Evolutionary conservation across 139 green algal genomes (phyloP).

Genomic region (Chloropicon primus): DNA sequence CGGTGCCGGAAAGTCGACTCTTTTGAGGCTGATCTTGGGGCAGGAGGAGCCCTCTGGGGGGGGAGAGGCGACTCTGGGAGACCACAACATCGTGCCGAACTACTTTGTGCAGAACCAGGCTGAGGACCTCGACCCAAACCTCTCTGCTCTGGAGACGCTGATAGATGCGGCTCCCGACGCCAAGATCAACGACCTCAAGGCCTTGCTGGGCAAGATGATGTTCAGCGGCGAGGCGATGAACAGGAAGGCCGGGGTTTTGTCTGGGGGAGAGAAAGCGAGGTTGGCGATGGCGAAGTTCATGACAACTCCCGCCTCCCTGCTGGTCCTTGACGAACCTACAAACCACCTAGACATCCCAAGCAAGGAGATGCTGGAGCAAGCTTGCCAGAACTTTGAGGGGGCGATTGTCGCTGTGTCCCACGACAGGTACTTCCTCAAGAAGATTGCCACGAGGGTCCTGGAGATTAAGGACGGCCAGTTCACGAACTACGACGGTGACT

Average conservation of each 20-base stretch:
- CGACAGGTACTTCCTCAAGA: slow-evolving; percentile 92
- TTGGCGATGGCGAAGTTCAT: slow-evolving; percentile 99
- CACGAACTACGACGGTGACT: slow-evolving; percentile 73
- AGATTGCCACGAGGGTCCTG: slow-evolving; percentile 85
- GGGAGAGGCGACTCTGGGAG: slow-evolving; percentile 45
- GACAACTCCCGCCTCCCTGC: slow-evolving; percentile 75
- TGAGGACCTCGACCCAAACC: slow-evolving; percentile 74
- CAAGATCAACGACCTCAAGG: slow-evolving; percentile 85
- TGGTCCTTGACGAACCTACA: slow-evolving; percentile 93
- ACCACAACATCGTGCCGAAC: slow-evolving; percentile 76
- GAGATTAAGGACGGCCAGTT: slow-evolving; percentile 59
- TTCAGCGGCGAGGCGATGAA: slow-evolving; percentile 77
- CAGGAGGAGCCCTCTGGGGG: slow-evolving; percentile 46
- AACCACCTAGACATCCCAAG: slow-evolving; percentile 99
- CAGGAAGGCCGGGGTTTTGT: slow-evolving; percentile 75
- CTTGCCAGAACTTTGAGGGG: slow-evolving; percentile 75
- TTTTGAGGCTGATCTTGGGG: slow-evolving; percentile 89
- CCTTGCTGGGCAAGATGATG: slow-evolving; percentile 47
- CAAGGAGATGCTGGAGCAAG: slow-evolving; percentile 96
- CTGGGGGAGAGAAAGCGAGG: slow-evolving; percentile 80
- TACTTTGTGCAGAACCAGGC: slow-evolving; percentile 90
- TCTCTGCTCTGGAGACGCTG: slow-evolving; percentile 78
- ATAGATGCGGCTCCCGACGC: slow-evolving; percentile 60
- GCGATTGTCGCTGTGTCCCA: slow-evolving; percentile 90
- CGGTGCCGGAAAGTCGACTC: slow-evolving; percentile 81